Evolutionary conservation across 176 grass and related monocot genomes (phyloP).

Genomic region (Aegilops speltoides): DNA sequence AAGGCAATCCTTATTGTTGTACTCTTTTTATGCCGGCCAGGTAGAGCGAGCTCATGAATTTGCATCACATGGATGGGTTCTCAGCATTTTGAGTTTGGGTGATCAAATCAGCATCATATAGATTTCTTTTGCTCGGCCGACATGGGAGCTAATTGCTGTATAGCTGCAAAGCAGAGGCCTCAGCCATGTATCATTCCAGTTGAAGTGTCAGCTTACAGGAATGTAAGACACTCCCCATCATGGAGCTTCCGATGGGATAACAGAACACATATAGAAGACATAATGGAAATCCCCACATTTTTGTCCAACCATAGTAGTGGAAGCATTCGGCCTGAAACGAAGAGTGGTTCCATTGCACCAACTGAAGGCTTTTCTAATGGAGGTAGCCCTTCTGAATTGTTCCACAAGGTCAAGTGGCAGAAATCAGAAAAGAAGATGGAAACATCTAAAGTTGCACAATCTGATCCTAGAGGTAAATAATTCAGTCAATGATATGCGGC

Average conservation of each 20-base stretch:
- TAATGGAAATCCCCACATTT: slow-evolving; percentile 54
- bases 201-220: slow-evolving; percentile 71
- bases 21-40: slow-evolving; percentile 1
- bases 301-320: slow-evolving; percentile 59
- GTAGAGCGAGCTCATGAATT: not conserved
- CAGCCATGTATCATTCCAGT: slow-evolving; percentile 45
- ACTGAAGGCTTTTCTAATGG: slow-evolving; percentile 52
- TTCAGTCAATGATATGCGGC: not conserved
- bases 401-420: slow-evolving; percentile 42
- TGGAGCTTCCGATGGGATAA: slow-evolving; percentile 95
- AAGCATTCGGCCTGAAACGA: slow-evolving; percentile 51
- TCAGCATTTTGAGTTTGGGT: slow-evolving; percentile 12
- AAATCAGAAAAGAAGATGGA: slow-evolving; percentile 48
- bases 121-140: slow-evolving; percentile 27
- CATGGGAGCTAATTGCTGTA: slow-evolving; percentile 92
- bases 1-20: slow-evolving; percentile 32
- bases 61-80: not conserved
- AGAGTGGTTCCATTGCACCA: slow-evolving; percentile 52
- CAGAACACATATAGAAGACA: slow-evolving; percentile 86
- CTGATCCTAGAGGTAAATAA: slow-evolving; percentile 42
- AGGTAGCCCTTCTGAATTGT: slow-evolving; percentile 45
- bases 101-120: slow-evolving; percentile 24
- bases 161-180: slow-evolving; percentile 69
- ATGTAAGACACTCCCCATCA: slow-evolving; percentile 72
- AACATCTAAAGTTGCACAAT: slow-evolving; percentile 34